Percentiles rank a stretch among this genome's conserved stretches.
Evolutionary conservation across 2,329 filamentous ascomycete genomes (phyloP).

Genomic region (Macrophomina pseudophaseolina): DNA sequence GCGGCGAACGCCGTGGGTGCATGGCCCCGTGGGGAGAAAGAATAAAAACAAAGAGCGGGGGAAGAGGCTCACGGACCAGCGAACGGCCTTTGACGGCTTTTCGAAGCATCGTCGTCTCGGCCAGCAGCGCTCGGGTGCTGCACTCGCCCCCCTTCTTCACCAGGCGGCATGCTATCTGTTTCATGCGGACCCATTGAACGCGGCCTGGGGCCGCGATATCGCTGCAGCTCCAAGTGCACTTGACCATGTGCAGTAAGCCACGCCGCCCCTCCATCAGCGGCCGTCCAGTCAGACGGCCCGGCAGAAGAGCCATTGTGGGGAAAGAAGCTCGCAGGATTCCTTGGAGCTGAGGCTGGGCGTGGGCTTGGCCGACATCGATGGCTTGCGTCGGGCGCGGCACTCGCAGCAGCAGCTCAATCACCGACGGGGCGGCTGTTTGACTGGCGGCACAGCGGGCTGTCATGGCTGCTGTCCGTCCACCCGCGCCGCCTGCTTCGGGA

Average conservation of each 20-base stretch:
- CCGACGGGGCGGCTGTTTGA: background rate
- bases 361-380: slow-evolving; percentile 12
- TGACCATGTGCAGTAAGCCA: background rate
- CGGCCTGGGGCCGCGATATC: background rate
- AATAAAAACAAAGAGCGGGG: background rate
- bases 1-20: slow-evolving; percentile 3
- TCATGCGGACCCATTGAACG: background rate
- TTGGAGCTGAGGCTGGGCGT: background rate
- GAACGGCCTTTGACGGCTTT: background rate
- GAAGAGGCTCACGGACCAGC: background rate
- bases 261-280: background rate
- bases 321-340: slow-evolving; percentile 9
- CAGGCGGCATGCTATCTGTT: background rate
- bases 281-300: slow-evolving; percentile 3
- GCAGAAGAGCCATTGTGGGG: background rate
- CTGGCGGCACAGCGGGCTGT: slow-evolving; percentile 1
- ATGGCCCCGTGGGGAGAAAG: slow-evolving; percentile 6
- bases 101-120: background rate
- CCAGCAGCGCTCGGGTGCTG: background rate
- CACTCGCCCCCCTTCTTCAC: background rate
- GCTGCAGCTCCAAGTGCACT: background rate
- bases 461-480: background rate
- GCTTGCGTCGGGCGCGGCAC: background rate
- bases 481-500: background rate
- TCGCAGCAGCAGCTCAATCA: background rate